phyloP scores from a whole-genome alignment of 2,329 filamentous ascomycete genomes.

The Scedosporium boydii region DNA sequence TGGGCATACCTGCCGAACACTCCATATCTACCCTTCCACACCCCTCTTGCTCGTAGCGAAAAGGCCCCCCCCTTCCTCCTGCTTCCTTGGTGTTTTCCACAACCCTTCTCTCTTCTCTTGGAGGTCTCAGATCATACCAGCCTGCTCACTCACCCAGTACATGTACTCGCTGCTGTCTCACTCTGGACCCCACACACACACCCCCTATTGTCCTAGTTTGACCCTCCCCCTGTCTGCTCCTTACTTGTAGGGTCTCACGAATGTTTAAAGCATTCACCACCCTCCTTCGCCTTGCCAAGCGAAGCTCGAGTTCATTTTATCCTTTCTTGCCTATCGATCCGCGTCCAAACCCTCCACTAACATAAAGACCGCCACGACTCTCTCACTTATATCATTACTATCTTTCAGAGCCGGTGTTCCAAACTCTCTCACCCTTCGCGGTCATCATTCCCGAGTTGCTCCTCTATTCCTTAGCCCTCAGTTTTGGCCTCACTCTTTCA shows the following conservation, averaged over 20 bases:
- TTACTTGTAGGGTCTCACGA: neutral
- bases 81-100: neutral
- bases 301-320: neutral
- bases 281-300: neutral
- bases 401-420: too few relatives aligned
- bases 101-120: neutral
- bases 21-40: constrained; percentile 2
- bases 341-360: too few relatives aligned
- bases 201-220: neutral
- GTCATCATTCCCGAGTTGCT: too few relatives aligned
- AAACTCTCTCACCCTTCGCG: too few relatives aligned
- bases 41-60: neutral
- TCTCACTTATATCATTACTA: too few relatives aligned
- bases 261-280: neutral
- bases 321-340: neutral
- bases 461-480: too few relatives aligned
- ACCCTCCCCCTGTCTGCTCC: neutral
- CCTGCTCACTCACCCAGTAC: neutral
- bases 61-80: constrained; percentile 1
- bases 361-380: too few relatives aligned
- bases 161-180: neutral
- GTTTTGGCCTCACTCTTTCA: too few relatives aligned
- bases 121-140: neutral
- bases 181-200: neutral
- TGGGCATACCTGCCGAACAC: neutral